Evolutionary conservation across 805 yeast species (phyloP), one percentile per base, ranked within the genome.

Genomic region (Torulaspora delbrueckii): DNA sequence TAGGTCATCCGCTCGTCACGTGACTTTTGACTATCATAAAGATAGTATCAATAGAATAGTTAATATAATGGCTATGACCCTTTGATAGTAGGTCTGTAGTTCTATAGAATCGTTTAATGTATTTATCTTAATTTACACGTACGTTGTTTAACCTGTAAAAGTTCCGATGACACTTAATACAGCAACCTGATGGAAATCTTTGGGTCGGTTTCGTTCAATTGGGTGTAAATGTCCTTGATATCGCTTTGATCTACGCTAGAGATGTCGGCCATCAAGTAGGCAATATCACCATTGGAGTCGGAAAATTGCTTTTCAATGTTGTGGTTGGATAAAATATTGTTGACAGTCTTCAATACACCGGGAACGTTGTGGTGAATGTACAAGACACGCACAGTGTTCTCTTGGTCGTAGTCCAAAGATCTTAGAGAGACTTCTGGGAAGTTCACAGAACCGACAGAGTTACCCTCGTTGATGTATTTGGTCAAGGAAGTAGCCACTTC

Each of bases 301-400:
- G 97, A 85, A 72, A 82, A 93, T 75, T 93, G 99, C 72, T 93
- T 91, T 72, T 90, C 97, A 69, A 93, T 93, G 72, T 93, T 93
- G 77, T 93, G 90, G 67, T 82, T 82, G 47, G 95, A 85, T 69
- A 93, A 80, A 58, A 93, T 87, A 74, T 91, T 91, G 77, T 93
- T 93, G 62, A 93, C 99, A 34, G 96, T 88, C 68, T 88, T 86
- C 78, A 93, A 78, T 46, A 93, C 99, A 81, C 99, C 99, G 24
- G 99, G 99, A 59, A 93, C 96, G 71, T 93, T 93, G 71, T 86
- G 93, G 74, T 93, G 99, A 62, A 90, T 86, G 72, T 93, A 93
- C 60, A 93, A 76, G 34, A 93, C 96, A 74, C 99, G 86, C 56
- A 90, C 97, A 45, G 84, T 78, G 66, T 84, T 78, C 65, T 85